Base-by-base conservation (phyloP, 129 eudicot genomes). In the Artemisia argyi region DNA sequence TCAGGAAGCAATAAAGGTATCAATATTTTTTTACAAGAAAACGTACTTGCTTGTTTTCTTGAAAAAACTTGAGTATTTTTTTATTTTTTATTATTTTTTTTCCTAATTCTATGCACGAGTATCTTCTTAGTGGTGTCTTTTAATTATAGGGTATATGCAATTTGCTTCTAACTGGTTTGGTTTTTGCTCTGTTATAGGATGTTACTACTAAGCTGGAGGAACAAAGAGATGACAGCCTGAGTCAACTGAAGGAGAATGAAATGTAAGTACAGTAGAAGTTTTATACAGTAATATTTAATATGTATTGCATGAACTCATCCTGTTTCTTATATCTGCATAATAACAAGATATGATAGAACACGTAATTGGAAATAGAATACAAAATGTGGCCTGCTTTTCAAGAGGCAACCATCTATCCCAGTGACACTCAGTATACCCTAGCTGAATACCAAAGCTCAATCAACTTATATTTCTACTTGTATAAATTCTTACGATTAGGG, bases 1-100 rank as follows among this genome's bases (percentile, higher is more conserved):
- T 74, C 95, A 92, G 73, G 96, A 92, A 79, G 98, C 98, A 75
- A 89, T 92, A 79, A 87, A 92, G 98, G 98, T 92, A 51, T 17
- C 4, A 7, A 2, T 58, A 55, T 67, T 35, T 14, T 61, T 50
- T 22, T n/a, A 64, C 8, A 13, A 74, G 4, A 50, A 39, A 7
- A 7, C 0, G 46, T 10, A 39, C 46, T 7, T 39, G 46, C 8
- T 39, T 39, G 32, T 58, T 48, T 39, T 77, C 59, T 52, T 72
- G 15, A 14, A 51, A 51, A 32, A 47, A 39, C 7, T 62, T 12
- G 22, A 20, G 1, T 0, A 0, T 20, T 20, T 20, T 20, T 20
- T 20, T 20, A 20, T 20, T 20, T 20, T 20, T 20, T 20, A 20
- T 20, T 20, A 20, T 20, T 20, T 19, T 16, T 49, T 8, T 30